Conservation (phyloP, 768 basidiomycete genomes). For the Podaxis mareebaensis region DNA sequence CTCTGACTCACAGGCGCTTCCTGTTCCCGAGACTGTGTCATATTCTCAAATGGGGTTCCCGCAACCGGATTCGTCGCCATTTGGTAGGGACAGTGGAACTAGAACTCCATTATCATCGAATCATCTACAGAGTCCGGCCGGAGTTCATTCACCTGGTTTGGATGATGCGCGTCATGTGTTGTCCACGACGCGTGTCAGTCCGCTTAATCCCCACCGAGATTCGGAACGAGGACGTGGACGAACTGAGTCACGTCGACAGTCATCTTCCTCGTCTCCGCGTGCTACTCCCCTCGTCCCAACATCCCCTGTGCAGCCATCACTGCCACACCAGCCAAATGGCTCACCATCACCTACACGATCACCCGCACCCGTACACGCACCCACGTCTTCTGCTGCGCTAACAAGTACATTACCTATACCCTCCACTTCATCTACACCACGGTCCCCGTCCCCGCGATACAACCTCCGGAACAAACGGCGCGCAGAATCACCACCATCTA, state of each 20-base stretch:
- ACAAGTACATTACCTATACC: constrained; percentile 2
- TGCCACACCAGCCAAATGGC: no score
- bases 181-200: background rate
- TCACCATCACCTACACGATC: constrained; percentile 10
- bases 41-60: constrained; percentile 39
- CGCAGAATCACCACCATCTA: constrained; percentile 22
- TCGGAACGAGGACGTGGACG: background rate
- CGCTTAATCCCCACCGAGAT: constrained; percentile 2
- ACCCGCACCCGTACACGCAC: background rate
- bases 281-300: no score
- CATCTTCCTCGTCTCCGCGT: no score
- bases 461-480: constrained; percentile 33
- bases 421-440: constrained; percentile 18
- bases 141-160: background rate
- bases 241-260: background rate
- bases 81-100: background rate
- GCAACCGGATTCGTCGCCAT: constrained; percentile 1
- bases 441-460: constrained; percentile 26
- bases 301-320: no score
- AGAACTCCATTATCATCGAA: background rate
- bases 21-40: constrained; percentile 30
- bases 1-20: constrained; percentile 23
- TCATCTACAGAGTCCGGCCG: background rate
- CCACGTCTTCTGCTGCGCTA: background rate
- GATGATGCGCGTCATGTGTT: background rate